A percentile compares a stretch with the other conserved stretches of the same genome.
Conservation (phyloP, 1,139 yeast species). For the Zygoascus meyerae region DNA sequence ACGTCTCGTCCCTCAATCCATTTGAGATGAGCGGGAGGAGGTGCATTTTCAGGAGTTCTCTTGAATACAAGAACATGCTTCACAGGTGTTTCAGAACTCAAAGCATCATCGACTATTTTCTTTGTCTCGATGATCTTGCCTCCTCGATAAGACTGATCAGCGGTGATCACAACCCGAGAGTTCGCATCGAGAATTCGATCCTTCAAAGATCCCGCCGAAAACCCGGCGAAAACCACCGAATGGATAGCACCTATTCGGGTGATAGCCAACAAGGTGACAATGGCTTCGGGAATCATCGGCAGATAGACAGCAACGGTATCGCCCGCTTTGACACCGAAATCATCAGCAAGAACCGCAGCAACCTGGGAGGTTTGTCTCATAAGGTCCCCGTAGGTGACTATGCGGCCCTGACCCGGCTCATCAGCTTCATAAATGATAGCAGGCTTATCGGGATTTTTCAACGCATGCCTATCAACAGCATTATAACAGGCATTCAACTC, state of each 20-base stretch:
- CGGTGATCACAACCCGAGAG: constrained; percentile 82
- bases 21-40: constrained; percentile 45
- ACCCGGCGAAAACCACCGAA: constrained; percentile 94
- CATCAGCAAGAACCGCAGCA: constrained; percentile 67
- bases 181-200: constrained; percentile 88
- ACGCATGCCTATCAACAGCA: constrained; percentile 95
- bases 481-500: constrained; percentile 88
- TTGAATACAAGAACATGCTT: constrained; percentile 76
- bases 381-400: constrained; percentile 77
- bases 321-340: constrained; percentile 87
- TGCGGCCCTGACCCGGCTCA: constrained; percentile 65
- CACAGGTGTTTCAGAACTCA: constrained; percentile 69
- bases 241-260: constrained; percentile 94
- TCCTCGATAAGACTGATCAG: constrained; percentile 96
- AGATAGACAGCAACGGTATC: constrained; percentile 93
- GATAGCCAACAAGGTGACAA: constrained; percentile 87
- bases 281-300: constrained; percentile 96
- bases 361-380: constrained; percentile 80
- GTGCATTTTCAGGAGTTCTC: constrained; percentile 55
- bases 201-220: constrained; percentile 83
- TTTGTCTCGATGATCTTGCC: constrained; percentile 87
- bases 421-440: constrained; percentile 96
- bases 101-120: constrained; percentile 90
- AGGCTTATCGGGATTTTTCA: constrained; percentile 69
- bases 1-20: constrained; percentile 79